Conservation (phyloP, 2,329 filamentous ascomycete species). For the Ascochyta fabae region DNA sequence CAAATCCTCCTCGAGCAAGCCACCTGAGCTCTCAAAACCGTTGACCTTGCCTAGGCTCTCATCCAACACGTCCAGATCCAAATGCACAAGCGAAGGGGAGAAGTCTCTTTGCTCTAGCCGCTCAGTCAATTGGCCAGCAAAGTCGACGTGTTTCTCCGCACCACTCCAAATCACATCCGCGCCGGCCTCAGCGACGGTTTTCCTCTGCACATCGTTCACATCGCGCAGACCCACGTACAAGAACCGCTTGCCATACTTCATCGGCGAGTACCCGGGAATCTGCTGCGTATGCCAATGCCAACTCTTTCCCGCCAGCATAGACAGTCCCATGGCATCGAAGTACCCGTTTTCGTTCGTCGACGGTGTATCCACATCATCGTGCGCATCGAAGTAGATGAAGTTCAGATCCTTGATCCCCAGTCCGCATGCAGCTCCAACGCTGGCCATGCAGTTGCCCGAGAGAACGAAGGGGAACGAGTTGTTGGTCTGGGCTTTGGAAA, state of each 20-base stretch:
- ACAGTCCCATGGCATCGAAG: slow-evolving; percentile 48
- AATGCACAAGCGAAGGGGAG: slow-evolving; percentile 39
- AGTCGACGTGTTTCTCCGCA: slow-evolving; percentile 6
- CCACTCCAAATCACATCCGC: slow-evolving; percentile 23
- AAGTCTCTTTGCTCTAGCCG: slow-evolving; percentile 3
- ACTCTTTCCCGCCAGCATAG: slow-evolving; percentile 47
- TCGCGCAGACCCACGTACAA: slow-evolving; percentile 38
- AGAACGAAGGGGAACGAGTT: slow-evolving; percentile 50
- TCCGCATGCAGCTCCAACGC: slow-evolving; percentile 48
- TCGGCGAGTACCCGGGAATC: slow-evolving; percentile 36
- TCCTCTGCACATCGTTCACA: slow-evolving; percentile 36
- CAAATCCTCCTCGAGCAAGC: slow-evolving; percentile 30
- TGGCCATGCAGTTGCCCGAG: slow-evolving; percentile 50
- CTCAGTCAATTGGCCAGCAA: slow-evolving; percentile 3
- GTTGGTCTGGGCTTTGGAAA: slow-evolving; percentile 32
- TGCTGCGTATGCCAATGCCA: slow-evolving; percentile 41
- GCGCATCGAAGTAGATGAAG: slow-evolving; percentile 54
- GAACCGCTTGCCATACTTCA: slow-evolving; percentile 14
- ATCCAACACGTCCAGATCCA: slow-evolving; percentile 49
- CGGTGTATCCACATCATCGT: slow-evolving; percentile 52
- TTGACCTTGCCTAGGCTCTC: slow-evolving; percentile 46
- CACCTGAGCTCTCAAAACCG: slow-evolving; percentile 46
- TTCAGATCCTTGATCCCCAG: slow-evolving; percentile 33
- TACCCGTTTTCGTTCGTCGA: slow-evolving; percentile 48
- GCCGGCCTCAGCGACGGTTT: slow-evolving; percentile 39